These are phyloP conservation scores for Xerocomellus amylosporus DNA, from an alignment of 768 basidiomycete species.

Conservation along the genomic window DNA sequence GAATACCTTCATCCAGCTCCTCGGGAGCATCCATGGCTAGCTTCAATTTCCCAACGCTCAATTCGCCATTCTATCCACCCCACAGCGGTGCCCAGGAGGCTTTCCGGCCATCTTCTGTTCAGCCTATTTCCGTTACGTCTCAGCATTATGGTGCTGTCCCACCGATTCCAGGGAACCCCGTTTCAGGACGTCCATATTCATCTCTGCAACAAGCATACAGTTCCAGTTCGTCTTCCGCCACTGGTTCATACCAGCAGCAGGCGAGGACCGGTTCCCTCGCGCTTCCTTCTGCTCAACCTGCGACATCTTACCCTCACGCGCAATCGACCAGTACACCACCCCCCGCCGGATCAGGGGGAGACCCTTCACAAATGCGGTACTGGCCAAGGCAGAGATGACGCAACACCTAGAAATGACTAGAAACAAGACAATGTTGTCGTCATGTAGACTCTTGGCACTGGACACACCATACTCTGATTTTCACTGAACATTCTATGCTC, in stretches of 20 bases:
- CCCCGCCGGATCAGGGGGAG: conserved; percentile 27
- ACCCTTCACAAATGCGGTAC: conserved; percentile 27
- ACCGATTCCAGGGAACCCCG: conserved; percentile 20
- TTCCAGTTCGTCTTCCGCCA: conserved; percentile 15
- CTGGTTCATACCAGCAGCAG: conserved; percentile 26
- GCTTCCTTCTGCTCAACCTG: conserved; percentile 23
- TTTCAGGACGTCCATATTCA: conserved; percentile 28
- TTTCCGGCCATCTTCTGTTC: conserved; percentile 32
- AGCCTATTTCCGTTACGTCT: conserved; percentile 29
- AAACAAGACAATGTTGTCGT: conserved; percentile 4
- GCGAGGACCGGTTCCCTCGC: conserved; percentile 17
- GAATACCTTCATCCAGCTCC: conserved; percentile 21
- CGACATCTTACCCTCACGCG: conserved; percentile 26
- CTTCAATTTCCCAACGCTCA: conserved; percentile 52
- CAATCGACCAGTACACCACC: conserved; percentile 24
- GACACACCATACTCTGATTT: conserved; percentile 10
- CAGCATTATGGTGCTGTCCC: conserved; percentile 31
- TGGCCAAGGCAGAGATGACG: conserved; percentile 25
- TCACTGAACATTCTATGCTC: conserved; percentile 2
- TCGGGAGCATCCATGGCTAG: conserved; percentile 21
- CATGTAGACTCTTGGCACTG: conserved; percentile 15
- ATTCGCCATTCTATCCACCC: conserved; percentile 54
- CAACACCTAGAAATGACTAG: conserved; percentile 6
- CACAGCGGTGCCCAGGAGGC: conserved; percentile 33
- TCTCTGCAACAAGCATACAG: conserved; percentile 28